Percentiles rank a stretch among this genome's conserved stretches.
Conservation (phyloP, 2,329 filamentous ascomycete species). For the Beauveria brongniartii region DNA sequence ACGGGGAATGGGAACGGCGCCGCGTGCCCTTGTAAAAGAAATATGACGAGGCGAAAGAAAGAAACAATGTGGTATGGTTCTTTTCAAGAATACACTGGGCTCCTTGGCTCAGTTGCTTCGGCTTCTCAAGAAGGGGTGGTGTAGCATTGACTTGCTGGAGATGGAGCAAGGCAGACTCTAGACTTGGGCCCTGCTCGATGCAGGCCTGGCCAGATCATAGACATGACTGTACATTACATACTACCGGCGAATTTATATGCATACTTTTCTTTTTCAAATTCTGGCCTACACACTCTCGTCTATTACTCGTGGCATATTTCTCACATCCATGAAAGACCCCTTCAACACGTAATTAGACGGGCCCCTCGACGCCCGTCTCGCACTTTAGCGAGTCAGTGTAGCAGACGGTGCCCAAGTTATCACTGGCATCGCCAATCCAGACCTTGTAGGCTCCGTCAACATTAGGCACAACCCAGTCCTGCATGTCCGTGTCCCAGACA, state of each 20-base stretch:
- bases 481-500: slow-evolving; percentile 58
- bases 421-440: slow-evolving; percentile 32
- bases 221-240: slow-evolving; percentile 1
- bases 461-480: slow-evolving; percentile 56
- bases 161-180: neutral
- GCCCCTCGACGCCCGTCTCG: slow-evolving; percentile 14
- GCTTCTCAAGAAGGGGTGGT: neutral
- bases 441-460: slow-evolving; percentile 29
- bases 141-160: neutral
- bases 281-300: neutral
- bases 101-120: too few species aligned
- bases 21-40: neutral
- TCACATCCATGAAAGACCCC: neutral
- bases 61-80: neutral
- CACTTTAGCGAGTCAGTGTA: slow-evolving; percentile 22
- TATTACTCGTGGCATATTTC: neutral
- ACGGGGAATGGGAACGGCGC: neutral
- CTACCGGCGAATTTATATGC: neutral
- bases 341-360: neutral
- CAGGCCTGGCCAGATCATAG: neutral
- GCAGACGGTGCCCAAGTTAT: slow-evolving; percentile 25
- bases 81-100: too few species aligned
- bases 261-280: neutral
- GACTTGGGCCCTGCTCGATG: neutral
- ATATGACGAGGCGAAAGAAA: neutral